Conservation (phyloP, 1,284 basidiomycete species). For the Psilocybe mexicana region DNA sequence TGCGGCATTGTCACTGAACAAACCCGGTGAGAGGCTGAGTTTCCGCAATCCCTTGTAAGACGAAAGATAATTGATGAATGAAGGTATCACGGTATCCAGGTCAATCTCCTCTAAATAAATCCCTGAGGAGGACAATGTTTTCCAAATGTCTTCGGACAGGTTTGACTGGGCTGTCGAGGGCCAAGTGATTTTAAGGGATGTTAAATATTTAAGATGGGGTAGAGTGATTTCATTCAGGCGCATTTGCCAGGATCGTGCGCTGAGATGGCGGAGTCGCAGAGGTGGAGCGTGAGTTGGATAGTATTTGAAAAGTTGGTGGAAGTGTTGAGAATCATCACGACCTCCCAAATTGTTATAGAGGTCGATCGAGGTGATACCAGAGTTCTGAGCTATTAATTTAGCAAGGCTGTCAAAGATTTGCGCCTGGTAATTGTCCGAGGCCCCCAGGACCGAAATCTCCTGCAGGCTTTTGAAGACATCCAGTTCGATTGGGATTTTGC, state of each 20-base stretch:
- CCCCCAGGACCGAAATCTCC: not conserved
- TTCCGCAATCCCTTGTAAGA: slow-evolving; percentile 2
- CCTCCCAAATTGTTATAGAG: not conserved
- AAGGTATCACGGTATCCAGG: not conserved
- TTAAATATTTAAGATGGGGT: slow-evolving; percentile 14
- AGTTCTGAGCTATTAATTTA: not conserved
- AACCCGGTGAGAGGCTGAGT: not conserved
- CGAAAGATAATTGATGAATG: slow-evolving; percentile 1
- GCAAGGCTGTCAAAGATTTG: slow-evolving; percentile 4
- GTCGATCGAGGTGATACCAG: not conserved
- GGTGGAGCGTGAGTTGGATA: slow-evolving; percentile 1
- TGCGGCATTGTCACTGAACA: not conserved
- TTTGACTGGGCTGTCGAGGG: too few relatives aligned
- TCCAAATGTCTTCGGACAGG: slow-evolving; percentile 11
- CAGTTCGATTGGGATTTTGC: not conserved
- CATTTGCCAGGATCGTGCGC: slow-evolving; percentile 5
- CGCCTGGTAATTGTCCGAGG: not conserved
- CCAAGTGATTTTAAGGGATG: slow-evolving; percentile 7
- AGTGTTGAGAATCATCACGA: not conserved
- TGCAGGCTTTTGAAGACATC: not conserved
- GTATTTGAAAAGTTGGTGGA: slow-evolving; percentile 13
- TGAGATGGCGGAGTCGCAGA: slow-evolving; percentile 11
- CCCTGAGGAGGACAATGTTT: not conserved
- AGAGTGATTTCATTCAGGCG: slow-evolving; percentile 12
- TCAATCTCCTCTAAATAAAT: not conserved